Base-by-base conservation (phyloP, 768 basidiomycete genomes). In the Calocybe cyanea region DNA sequence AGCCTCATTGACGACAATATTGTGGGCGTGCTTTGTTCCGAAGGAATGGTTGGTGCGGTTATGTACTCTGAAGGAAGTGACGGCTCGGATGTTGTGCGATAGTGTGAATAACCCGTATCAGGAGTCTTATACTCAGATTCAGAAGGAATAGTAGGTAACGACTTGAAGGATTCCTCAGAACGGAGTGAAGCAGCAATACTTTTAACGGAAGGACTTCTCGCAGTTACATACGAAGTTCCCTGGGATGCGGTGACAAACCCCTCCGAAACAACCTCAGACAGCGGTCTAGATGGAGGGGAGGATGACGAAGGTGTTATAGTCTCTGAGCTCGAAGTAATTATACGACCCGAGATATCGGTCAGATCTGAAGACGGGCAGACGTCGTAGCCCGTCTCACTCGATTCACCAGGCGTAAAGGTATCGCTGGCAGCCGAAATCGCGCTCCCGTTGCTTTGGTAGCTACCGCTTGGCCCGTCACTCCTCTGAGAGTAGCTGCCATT, bases 121-220 rank as follows among this genome's bases (percentile, higher is more conserved):
- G 66, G 62, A n/a, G 75, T 67, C 32, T 52, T 53, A 48, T 63
- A 68, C 25, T 63, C 66, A 2, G 64, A 73, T 41, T 75, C 71
- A 1, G 77, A 81, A 10, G 81, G 81, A 50, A 82, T 82, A 3
- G 75, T 77, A 0, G 80, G 80, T 45, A 82, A 61, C 4, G 80
- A 82, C 45, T 68, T 69, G 60, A 76, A 80, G 0, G 80, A 82
- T 5, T 70, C 65, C 9, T 63, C 67, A 7, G 76, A 76, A 0
- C 17, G 21, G 37, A 79, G 57, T 2, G 80, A 81, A 45, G 68
- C 66, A 56, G 77, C 75, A 0, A 79, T 80, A 4, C 68, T 66
- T 15, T 64, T 69, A 9, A 75, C 70, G 0, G 71, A 67, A 0
- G 76, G 71, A 3, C 75, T 64, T 14, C 55, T 56, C 6, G 64